Conservation (phyloP, 495 filamentous ascomycete genomes). For the Xylaria curta region DNA sequence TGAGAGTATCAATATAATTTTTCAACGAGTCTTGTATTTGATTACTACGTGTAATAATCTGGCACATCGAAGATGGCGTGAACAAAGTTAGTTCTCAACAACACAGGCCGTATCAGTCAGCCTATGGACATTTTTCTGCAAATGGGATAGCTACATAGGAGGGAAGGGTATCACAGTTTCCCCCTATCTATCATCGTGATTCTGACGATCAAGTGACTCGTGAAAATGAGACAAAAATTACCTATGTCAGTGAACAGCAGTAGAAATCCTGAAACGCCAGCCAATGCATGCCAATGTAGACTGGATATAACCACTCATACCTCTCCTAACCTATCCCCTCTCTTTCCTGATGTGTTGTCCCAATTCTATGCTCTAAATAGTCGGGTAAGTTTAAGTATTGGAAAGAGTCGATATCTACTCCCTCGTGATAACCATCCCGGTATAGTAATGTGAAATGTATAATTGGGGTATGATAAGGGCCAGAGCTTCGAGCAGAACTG, state of each 20-base stretch:
- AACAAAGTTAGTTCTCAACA: neutral
- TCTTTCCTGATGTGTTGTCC: conserved; percentile 13
- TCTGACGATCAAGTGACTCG: conserved; percentile 11
- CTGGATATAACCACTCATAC: conserved; percentile 17
- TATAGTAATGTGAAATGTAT: conserved; percentile 4
- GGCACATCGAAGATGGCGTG: neutral
- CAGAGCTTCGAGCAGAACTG: neutral
- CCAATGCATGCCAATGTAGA: conserved; percentile 26
- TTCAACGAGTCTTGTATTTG: neutral
- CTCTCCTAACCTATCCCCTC: neutral
- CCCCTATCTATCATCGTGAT: conserved; percentile 9
- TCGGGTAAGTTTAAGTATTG: conserved; percentile 12
- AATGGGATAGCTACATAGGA: conserved; percentile 7
- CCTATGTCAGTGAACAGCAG: conserved; percentile 11
- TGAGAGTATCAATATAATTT: neutral
- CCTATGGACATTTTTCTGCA: neutral
- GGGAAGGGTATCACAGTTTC: conserved; percentile 16
- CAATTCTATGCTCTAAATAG: conserved; percentile 25
- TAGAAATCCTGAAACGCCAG: conserved; percentile 28
- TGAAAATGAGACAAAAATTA: conserved; percentile 23
- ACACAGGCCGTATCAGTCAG: neutral
- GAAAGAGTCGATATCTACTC: conserved; percentile 13
- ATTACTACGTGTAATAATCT: neutral
- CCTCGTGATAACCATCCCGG: neutral
- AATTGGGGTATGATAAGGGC: neutral